Base-by-base conservation (phyloP, 495 filamentous ascomycete genomes). In the Talaromyces liani region DNA sequence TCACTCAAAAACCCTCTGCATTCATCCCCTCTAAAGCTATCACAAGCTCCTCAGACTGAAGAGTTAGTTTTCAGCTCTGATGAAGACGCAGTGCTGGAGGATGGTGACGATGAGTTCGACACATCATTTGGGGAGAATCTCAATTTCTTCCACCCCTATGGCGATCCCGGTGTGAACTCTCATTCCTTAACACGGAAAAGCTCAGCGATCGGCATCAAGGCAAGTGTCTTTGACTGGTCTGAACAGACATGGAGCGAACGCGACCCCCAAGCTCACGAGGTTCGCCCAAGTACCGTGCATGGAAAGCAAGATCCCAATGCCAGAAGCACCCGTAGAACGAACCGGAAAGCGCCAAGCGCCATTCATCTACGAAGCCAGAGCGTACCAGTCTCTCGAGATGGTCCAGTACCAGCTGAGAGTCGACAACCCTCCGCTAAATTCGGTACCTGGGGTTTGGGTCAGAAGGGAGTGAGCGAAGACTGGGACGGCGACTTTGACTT, bases 281-380 rank as follows among this genome's bases (percentile, higher is more conserved):
- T 82, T 54, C 84, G 93, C 61, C 93, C 94, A 10, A 88, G 89
- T 65, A 96, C 92, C 10, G 90, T 95, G 47, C 93, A 97, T 77
- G 92, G 90, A 2, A 97, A 95, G 75, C 91, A 96, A 72, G 83
- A 87, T 68, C 79, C 81, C 58, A 85, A 91, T 65, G 70, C 80
- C 58, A 82, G 91, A 71, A 91, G 88, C 55, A 92, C 91, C 66
- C 87, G 91, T 60, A 76, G 87, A 27, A 77, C 84, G 29, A 90
- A 84, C 65, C 89, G 93, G 53, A 89, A 92, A 66, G 86, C 85
- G 16, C 88, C 91, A 34, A 90, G 81, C 65, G 84, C 87, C 1
- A 77, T 91, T 24, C 94, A 98, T 71, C 80, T 96, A 54, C 87
- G 94, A 56, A 97, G 94, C 69, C 92, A 97, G 69, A 98, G 94